Evolutionary conservation across 75 land plant species (phyloP), one percentile per base, ranked within the genome.

Genomic region (Pinus albicaulis): DNA sequence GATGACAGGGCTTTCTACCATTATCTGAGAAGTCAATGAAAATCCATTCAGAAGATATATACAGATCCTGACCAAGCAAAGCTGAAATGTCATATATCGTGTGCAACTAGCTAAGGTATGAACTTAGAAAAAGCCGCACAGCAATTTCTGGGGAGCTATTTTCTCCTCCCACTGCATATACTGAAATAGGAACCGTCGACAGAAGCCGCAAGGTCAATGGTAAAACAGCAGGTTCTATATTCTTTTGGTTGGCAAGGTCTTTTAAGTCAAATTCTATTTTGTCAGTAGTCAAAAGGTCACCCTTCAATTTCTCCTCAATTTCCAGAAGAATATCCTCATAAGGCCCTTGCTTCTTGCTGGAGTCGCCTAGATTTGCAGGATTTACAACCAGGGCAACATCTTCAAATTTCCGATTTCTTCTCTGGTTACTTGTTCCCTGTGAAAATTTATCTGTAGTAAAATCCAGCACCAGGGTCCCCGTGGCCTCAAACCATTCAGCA

Each of bases 401-500:
- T 57, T 84, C 90, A 63, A 92, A 76, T 34, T 85, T n/a, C 79
- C 79, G 82, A 28, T 70, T 78, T 58, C 79, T 86, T 23, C 78
- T 72, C 5, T 77, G 75, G 14, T 80, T 83, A 59, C 81, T 83
- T 25, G 80, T 83, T 78, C 69, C 80, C 10, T 41, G 71, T 3
- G 79, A n/a, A 44, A 70, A 79, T 74, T 76, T 89, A 25, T 57
- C 38, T 24, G 73, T 19, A 16, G 63, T 74, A 25, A 89, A 71
- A 77, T 82, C 94, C 52, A 96, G 85, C 55, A 96, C 85, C 57
- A 94, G 79, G 25, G 92, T 94, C 24, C 87, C 82, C 34, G 99
- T 96, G 17, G 85, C 71, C 64, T 91, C 96, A 61, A 94, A 84
- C 99, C 99, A 96, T 38, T 96, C 99, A 28, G 82, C 90, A 15